phyloP scores from a whole-genome alignment of 495 filamentous ascomycete genomes.

The Platismatia glauca region DNA sequence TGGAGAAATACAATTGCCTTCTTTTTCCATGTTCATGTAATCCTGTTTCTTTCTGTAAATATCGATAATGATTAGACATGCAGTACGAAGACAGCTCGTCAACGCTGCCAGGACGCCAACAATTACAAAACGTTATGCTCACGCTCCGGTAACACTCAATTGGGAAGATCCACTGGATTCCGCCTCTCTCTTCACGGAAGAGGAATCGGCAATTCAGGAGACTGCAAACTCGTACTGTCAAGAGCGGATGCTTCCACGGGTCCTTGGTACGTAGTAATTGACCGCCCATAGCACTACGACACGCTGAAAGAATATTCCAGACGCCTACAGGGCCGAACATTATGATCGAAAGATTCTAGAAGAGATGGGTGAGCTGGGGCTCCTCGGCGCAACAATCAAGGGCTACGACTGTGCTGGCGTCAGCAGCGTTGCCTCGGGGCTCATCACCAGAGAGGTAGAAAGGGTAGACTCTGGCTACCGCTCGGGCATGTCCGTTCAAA shows the following conservation, averaged over 20 bases:
- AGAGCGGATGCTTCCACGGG: constrained; percentile 72
- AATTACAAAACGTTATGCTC: constrained; percentile 34
- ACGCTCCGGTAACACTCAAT: constrained; percentile 57
- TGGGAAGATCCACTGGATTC: constrained; percentile 86
- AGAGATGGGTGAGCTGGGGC: constrained; percentile 93
- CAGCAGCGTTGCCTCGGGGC: constrained; percentile 78
- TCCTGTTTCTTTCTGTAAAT: neutral
- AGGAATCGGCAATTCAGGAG: constrained; percentile 81
- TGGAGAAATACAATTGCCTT: neutral
- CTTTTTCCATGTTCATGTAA: neutral
- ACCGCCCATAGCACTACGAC: neutral
- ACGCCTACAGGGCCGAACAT: constrained; percentile 89
- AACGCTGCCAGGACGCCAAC: neutral
- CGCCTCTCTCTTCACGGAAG: constrained; percentile 68
- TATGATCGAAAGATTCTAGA: constrained; percentile 81
- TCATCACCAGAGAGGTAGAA: constrained; percentile 95
- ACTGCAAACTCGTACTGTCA: constrained; percentile 90
- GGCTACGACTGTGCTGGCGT: constrained; percentile 94
- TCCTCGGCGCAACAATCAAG: constrained; percentile 82
- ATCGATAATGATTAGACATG: constrained; percentile 4
- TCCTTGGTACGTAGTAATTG: constrained; percentile 59
- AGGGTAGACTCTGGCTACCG: constrained; percentile 93
- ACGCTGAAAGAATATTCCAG: constrained; percentile 35
- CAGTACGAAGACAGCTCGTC: constrained; percentile 11
- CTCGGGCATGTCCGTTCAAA: constrained; percentile 93